Conservation (phyloP, 495 filamentous ascomycete genomes). For the Talaromyces adpressus region DNA sequence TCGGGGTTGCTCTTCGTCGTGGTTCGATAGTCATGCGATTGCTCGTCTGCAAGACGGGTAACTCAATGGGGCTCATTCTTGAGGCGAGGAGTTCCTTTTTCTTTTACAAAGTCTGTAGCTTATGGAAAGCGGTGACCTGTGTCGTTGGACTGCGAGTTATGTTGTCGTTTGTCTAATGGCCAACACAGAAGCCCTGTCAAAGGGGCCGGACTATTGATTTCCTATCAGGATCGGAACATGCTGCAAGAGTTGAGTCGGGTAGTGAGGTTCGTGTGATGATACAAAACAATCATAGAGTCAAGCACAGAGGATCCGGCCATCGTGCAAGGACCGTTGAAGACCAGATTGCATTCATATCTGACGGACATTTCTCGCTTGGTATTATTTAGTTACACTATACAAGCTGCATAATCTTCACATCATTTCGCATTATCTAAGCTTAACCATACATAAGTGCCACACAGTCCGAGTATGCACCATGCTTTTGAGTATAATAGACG, state of each 20-base stretch:
- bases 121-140: slow-evolving; percentile 50
- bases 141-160: slow-evolving; percentile 6
- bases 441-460: neutral
- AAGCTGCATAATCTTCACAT: neutral
- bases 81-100: slow-evolving; percentile 79
- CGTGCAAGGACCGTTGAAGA: slow-evolving; percentile 59
- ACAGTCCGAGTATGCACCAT: neutral
- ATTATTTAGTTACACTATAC: neutral
- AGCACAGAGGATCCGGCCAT: slow-evolving; percentile 75
- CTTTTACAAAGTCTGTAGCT: slow-evolving; percentile 55
- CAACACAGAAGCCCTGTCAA: slow-evolving; percentile 54
- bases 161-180: neutral
- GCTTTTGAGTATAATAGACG: neutral
- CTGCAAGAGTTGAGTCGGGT: slow-evolving; percentile 8
- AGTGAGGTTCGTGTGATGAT: slow-evolving; percentile 85
- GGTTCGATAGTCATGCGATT: slow-evolving; percentile 99
- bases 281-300: slow-evolving; percentile 94
- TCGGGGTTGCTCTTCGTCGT: slow-evolving; percentile 73
- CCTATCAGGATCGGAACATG: neutral
- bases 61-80: slow-evolving; percentile 99
- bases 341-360: slow-evolving; percentile 84
- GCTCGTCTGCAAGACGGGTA: slow-evolving; percentile 55
- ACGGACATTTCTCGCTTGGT: slow-evolving; percentile 48
- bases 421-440: neutral
- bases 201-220: slow-evolving; percentile 48